These are phyloP conservation scores for Chaetomiaceae sp. DNA, from an alignment of 2,329 filamentous ascomycete genomes.

Conservation along the genomic window DNA sequence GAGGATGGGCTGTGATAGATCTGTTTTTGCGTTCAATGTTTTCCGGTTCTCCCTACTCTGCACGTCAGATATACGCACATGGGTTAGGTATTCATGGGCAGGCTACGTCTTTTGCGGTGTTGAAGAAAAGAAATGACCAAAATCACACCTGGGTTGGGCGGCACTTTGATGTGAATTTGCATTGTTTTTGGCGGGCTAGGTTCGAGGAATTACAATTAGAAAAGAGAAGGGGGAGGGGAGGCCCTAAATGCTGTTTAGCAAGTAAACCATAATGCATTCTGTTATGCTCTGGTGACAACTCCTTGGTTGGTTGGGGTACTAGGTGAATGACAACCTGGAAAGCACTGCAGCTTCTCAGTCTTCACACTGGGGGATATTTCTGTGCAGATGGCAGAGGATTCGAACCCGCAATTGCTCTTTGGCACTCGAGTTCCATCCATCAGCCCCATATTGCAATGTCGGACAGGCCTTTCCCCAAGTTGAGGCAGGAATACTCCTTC, in stretches of 20 bases:
- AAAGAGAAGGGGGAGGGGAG: neutral
- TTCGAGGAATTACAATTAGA: neutral
- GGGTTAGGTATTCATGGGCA: conserved; percentile 13
- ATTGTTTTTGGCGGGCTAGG: conserved; percentile 4
- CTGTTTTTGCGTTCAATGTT: conserved; percentile 8
- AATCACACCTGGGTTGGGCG: conserved; percentile 3
- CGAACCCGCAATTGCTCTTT: too few relatives aligned
- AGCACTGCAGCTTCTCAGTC: too few relatives aligned
- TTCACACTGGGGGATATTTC: too few relatives aligned
- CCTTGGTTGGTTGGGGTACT: too few relatives aligned
- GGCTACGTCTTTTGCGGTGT: conserved; percentile 5
- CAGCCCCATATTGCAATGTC: too few relatives aligned
- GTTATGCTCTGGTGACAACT: neutral
- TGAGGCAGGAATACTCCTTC: too few relatives aligned
- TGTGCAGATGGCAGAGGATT: too few relatives aligned
- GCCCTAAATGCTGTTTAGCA: neutral
- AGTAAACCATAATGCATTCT: conserved; percentile 7
- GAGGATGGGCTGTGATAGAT: conserved; percentile 14
- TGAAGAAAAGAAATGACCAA: conserved; percentile 1
- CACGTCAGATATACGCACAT: conserved; percentile 3
- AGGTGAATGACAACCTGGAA: too few relatives aligned
- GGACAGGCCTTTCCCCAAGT: too few relatives aligned
- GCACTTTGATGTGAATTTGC: conserved; percentile 1
- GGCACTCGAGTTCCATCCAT: too few relatives aligned
- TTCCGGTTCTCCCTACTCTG: neutral